Conservation (phyloP, 345 rosid species). For the Hibiscus mutabilis region DNA sequence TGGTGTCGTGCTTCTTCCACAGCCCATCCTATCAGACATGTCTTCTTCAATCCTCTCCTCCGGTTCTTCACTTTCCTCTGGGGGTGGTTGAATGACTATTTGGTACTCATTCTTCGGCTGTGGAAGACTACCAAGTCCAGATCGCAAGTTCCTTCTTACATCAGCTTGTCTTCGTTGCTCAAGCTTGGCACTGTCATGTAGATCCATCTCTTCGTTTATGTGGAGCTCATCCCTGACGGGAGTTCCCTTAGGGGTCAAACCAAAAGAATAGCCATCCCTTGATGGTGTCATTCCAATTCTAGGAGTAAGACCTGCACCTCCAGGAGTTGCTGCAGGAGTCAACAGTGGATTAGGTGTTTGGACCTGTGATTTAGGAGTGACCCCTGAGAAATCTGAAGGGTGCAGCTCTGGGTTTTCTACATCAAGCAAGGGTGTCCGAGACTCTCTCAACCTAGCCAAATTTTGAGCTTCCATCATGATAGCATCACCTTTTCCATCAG, state of each 20-base stretch:
- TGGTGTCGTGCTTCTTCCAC: slow-evolving; percentile 86
- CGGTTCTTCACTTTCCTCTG: slow-evolving; percentile 76
- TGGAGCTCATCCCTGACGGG: slow-evolving; percentile 95
- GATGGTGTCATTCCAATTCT: slow-evolving; percentile 89
- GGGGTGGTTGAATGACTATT: slow-evolving; percentile 68
- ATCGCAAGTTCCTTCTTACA: slow-evolving; percentile 58
- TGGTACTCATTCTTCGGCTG: slow-evolving; percentile 93
- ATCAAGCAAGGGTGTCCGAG: slow-evolving; percentile 92
- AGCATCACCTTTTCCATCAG: slow-evolving; percentile 94
- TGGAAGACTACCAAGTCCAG: slow-evolving; percentile 77
- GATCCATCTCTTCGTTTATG: slow-evolving; percentile 63
- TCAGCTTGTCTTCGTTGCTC: slow-evolving; percentile 79
- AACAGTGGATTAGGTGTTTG: slow-evolving; percentile 90
- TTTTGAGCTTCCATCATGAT: slow-evolving; percentile 99
- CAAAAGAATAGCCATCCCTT: slow-evolving; percentile 73
- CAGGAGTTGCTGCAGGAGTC: slow-evolving; percentile 94
- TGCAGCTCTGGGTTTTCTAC: slow-evolving; percentile 98
- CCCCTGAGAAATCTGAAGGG: slow-evolving; percentile 97
- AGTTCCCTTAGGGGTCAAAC: slow-evolving; percentile 87
- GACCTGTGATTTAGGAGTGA: slow-evolving; percentile 81
- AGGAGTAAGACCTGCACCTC: slow-evolving; percentile 71
- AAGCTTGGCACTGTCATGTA: slow-evolving; percentile 57
- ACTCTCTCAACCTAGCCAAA: slow-evolving; percentile 85
- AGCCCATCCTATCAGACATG: slow-evolving; percentile 89
- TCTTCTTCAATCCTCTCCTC: slow-evolving; percentile 97